Evolutionary conservation across 345 rosid genomes (phyloP).

Genomic region (Eucalyptus pauciflora): DNA sequence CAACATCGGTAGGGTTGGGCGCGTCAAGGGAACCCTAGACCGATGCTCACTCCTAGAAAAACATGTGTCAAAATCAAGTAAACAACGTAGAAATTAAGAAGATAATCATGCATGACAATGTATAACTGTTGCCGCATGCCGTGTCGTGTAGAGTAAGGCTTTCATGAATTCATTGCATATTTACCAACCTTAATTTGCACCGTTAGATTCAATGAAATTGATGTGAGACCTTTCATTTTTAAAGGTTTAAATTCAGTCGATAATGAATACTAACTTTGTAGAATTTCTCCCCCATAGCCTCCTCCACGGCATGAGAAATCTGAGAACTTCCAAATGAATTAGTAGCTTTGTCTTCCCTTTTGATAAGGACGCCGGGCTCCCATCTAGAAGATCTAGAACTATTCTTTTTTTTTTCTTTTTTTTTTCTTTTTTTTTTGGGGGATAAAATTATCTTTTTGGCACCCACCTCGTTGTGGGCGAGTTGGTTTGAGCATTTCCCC

Average conservation of each 20-base stretch:
- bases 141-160: neutral
- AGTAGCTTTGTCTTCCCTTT: neutral
- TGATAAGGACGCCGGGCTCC: neutral
- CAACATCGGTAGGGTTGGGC: no score
- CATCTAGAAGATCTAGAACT: neutral
- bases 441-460: neutral
- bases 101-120: neutral
- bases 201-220: neutral
- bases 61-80: neutral
- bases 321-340: neutral
- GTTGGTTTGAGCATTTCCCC: no score
- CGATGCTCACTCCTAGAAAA: neutral
- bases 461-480: neutral
- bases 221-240: neutral
- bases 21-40: no score
- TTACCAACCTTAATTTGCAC: neutral
- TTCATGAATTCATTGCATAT: neutral
- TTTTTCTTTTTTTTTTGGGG: rapidly evolving
- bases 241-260: neutral
- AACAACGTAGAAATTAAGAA: neutral
- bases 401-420: no score
- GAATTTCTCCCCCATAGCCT: neutral
- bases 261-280: neutral
- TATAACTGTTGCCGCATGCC: rapidly evolving
- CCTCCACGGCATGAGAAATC: neutral